These are phyloP conservation scores for Leccinum boreale DNA, from an alignment of 768 basidiomycete genomes.

Conservation along the genomic window DNA sequence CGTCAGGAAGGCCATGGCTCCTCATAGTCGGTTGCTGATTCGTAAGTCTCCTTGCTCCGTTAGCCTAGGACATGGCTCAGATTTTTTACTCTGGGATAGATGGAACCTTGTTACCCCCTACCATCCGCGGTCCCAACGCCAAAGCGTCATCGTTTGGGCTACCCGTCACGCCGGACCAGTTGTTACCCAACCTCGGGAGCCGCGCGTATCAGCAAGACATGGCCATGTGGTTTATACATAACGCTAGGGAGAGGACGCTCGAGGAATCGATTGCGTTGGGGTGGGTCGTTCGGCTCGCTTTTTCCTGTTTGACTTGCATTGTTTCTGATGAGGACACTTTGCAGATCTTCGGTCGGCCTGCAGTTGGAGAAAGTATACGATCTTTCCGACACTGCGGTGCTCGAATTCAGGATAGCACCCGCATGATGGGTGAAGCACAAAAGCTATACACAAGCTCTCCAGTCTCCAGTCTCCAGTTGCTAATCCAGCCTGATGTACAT, in stretches of 20 bases:
- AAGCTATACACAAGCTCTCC: not conserved
- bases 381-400: not conserved
- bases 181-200: conserved; percentile 48
- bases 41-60: conserved; percentile 24
- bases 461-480: not conserved
- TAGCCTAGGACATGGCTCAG: not conserved
- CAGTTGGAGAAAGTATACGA: not conserved
- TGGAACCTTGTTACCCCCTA: conserved; percentile 16
- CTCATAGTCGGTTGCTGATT: conserved; percentile 31
- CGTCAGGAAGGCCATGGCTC: conserved; percentile 27
- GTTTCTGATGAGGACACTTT: not conserved
- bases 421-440: not conserved
- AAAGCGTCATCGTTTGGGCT: conserved; percentile 3
- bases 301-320: not conserved
- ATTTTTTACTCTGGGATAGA: conserved; percentile 5
- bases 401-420: not conserved
- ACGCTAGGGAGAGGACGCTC: conserved; percentile 42
- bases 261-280: not conserved
- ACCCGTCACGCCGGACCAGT: conserved; percentile 39
- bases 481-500: not conserved
- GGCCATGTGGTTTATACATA: conserved; percentile 43
- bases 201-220: conserved; percentile 44
- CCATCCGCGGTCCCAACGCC: conserved; percentile 1
- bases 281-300: not conserved
- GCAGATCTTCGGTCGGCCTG: not conserved